Evolutionary conservation across 2,329 filamentous ascomycete genomes (phyloP).

Genomic region (Coniella vitis): DNA sequence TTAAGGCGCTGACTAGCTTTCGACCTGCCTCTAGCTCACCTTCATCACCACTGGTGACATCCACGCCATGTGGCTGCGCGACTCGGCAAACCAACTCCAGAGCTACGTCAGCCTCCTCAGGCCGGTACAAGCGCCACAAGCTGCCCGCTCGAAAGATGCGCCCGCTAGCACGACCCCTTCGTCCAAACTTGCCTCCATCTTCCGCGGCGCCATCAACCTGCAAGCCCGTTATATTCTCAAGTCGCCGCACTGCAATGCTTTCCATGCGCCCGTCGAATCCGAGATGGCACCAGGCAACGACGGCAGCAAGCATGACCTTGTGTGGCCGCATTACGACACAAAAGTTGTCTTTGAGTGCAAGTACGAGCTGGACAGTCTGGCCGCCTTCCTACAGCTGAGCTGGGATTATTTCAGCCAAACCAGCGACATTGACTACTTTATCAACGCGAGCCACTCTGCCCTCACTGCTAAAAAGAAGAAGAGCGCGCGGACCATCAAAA

Average conservation of each 20-base stretch:
- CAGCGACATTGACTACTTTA: slow-evolving; percentile 57
- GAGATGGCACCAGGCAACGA: slow-evolving; percentile 33
- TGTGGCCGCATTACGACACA: slow-evolving; percentile 42
- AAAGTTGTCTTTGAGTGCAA: slow-evolving; percentile 75
- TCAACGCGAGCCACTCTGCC: slow-evolving; percentile 37
- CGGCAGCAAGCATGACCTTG: slow-evolving; percentile 14
- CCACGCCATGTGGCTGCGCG: slow-evolving; percentile 75
- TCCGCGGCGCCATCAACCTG: slow-evolving; percentile 57
- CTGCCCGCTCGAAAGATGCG: not conserved
- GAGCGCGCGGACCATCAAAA: not conserved
- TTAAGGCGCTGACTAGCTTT: not conserved
- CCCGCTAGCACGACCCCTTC: not conserved
- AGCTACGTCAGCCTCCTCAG: slow-evolving; percentile 52
- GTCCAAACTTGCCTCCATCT: slow-evolving; percentile 52
- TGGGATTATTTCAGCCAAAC: slow-evolving; percentile 67
- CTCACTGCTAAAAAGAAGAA: not conserved
- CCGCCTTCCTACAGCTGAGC: slow-evolving; percentile 65
- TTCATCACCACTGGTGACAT: slow-evolving; percentile 72
- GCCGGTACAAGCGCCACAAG: slow-evolving; percentile 19
- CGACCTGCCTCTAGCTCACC: slow-evolving; percentile 38
- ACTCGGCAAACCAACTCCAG: slow-evolving; percentile 64
- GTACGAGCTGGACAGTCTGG: slow-evolving; percentile 75
- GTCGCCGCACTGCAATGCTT: slow-evolving; percentile 76
- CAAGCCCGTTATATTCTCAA: slow-evolving; percentile 54
- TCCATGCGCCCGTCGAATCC: slow-evolving; percentile 68